These are phyloP conservation scores for Acanthamoeba divionensis DNA, from an alignment of 208 protist genomes.

Conservation along the genomic window DNA sequence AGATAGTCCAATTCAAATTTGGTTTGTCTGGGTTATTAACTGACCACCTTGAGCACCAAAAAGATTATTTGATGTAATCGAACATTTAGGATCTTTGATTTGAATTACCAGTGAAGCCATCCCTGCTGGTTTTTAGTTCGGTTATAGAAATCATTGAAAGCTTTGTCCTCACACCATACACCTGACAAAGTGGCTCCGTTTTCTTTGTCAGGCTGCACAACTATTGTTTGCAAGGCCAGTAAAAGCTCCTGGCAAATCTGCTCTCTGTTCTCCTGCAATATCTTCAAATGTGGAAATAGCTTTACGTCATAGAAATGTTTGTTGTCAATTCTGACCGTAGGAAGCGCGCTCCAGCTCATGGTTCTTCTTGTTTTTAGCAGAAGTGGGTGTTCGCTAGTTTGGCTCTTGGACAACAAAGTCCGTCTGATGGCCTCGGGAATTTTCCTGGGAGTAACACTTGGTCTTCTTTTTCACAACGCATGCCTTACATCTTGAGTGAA, in stretches of 20 bases:
- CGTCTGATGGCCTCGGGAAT: too few species aligned
- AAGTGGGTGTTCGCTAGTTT: too few species aligned
- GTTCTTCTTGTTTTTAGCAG: too few species aligned
- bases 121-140: constrained; percentile 42
- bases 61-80: too few species aligned
- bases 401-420: too few species aligned
- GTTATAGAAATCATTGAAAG: constrained; percentile 45
- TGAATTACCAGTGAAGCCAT: constrained; percentile 54
- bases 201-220: not conserved
- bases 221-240: not conserved
- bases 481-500: too few species aligned
- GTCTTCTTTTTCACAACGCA: too few species aligned
- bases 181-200: constrained; percentile 31
- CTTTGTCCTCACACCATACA: constrained; percentile 33
- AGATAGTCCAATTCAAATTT: constrained; percentile 52
- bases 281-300: constrained; percentile 17
- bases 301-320: constrained; percentile 41
- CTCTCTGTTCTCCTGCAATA: not conserved
- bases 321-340: constrained; percentile 30
- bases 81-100: too few species aligned
- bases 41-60: too few species aligned
- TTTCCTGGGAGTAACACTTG: too few species aligned
- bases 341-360: too few species aligned
- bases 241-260: not conserved
- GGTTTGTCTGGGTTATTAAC: constrained; percentile 33